Evolutionary conservation across 2,329 filamentous ascomycete species (phyloP).

Genomic region (Paecilomyces dactylethromorphus): DNA sequence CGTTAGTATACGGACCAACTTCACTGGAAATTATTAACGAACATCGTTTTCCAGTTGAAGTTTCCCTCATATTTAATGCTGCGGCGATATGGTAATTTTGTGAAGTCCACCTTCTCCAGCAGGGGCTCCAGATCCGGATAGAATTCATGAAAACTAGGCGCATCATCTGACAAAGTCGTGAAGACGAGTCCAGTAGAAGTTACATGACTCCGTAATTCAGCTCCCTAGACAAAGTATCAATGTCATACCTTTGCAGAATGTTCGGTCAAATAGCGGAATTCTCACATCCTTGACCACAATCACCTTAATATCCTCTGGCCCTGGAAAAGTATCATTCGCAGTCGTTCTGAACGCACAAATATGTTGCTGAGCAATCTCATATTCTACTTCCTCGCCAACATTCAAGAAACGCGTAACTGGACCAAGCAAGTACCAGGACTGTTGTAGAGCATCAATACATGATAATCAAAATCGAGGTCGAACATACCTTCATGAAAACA

Average conservation of each 20-base stretch:
- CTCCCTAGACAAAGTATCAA: slow-evolving; percentile 12
- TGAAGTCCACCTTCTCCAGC: slow-evolving; percentile 48
- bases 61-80: slow-evolving; percentile 50
- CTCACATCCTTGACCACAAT: slow-evolving; percentile 25
- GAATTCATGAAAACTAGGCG: slow-evolving; percentile 47
- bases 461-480: background rate
- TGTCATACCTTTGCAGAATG: background rate
- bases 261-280: slow-evolving; percentile 4
- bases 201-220: slow-evolving; percentile 31
- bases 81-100: slow-evolving; percentile 44
- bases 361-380: slow-evolving; percentile 45
- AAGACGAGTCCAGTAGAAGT: slow-evolving; percentile 50
- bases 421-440: slow-evolving; percentile 50
- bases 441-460: slow-evolving; percentile 3
- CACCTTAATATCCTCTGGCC: slow-evolving; percentile 34
- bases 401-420: slow-evolving; percentile 45
- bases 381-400: slow-evolving; percentile 36
- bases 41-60: slow-evolving; percentile 58
- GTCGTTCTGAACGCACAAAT: slow-evolving; percentile 33
- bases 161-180: slow-evolving; percentile 42
- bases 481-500: slow-evolving; percentile 42
- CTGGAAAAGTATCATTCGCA: slow-evolving; percentile 19
- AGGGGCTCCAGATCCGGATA: slow-evolving; percentile 47
- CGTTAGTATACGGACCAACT: background rate
- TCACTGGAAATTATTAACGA: slow-evolving; percentile 2